phyloP scores from a whole-genome alignment of 257 asterid genomes.

The Lantana camara region DNA sequence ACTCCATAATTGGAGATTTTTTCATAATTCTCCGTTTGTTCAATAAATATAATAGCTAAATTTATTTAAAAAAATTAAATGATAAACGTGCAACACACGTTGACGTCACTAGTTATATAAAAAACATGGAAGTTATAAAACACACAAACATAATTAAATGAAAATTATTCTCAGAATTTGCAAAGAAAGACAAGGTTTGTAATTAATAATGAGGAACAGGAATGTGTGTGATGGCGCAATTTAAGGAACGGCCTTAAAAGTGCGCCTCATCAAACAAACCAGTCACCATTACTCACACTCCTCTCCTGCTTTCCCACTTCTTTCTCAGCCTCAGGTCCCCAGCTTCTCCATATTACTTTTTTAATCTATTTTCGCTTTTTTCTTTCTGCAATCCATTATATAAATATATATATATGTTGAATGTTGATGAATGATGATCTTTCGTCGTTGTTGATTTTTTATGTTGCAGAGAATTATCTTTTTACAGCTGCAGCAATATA shows the following conservation, averaged over 20 bases:
- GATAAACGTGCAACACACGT: too few relatives aligned
- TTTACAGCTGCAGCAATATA: neutral
- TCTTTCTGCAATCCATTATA: neutral
- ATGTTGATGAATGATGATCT: neutral
- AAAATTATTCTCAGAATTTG: too few relatives aligned
- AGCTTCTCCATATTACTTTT: neutral
- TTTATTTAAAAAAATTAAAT: too few relatives aligned
- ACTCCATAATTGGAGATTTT: too few relatives aligned
- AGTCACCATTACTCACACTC: slow-evolving; percentile 31
- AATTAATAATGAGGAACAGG: slow-evolving; percentile 27
- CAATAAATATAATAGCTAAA: neutral
- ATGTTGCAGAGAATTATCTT: slow-evolving; percentile 6
- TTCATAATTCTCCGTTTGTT: neutral
- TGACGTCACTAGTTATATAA: too few relatives aligned
- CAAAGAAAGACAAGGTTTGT: slow-evolving; percentile 2
- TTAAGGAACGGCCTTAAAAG: slow-evolving; percentile 45
- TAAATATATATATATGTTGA: neutral
- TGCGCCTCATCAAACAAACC: slow-evolving; percentile 33
- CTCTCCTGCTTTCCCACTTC: slow-evolving; percentile 11
- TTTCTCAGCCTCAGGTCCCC: slow-evolving; percentile 11
- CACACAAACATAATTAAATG: neutral
- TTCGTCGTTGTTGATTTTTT: neutral
- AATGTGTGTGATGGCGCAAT: slow-evolving; percentile 50
- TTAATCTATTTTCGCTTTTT: neutral
- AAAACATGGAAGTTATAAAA: neutral